Conservation (phyloP, 805 yeast species). For the Kazachstania bromeliacearum region DNA sequence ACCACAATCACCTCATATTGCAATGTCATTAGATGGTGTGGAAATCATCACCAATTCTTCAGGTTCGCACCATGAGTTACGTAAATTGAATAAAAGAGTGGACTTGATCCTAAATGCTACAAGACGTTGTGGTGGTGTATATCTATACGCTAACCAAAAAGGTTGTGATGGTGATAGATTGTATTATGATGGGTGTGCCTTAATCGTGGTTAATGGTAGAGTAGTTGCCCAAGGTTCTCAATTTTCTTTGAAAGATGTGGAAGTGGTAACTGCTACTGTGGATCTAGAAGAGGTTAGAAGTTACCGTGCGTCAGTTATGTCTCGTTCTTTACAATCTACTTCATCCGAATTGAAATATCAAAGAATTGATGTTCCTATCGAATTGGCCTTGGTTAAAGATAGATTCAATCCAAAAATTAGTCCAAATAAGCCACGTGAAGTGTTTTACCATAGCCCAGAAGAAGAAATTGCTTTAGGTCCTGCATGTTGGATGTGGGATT, state of each 20-base stretch:
- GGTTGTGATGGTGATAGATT: constrained; percentile 98
- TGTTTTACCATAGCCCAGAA: constrained; percentile 71
- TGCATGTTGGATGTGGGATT: constrained; percentile 99
- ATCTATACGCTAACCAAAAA: constrained; percentile 85
- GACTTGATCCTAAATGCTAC: constrained; percentile 86
- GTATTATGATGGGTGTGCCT: constrained; percentile 95
- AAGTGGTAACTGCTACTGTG: constrained; percentile 90
- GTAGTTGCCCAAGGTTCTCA: constrained; percentile 92
- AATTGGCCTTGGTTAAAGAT: constrained; percentile 50
- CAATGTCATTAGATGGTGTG: constrained; percentile 91
- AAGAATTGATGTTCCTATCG: constrained; percentile 52
- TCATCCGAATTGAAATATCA: constrained; percentile 32
- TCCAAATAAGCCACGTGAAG: constrained; percentile 46
- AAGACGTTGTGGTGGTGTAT: constrained; percentile 92
- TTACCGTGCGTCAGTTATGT: constrained; percentile 59
- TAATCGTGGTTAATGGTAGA: constrained; percentile 84
- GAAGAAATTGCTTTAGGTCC: constrained; percentile 98
- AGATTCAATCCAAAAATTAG: constrained; percentile 51
- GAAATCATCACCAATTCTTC: constrained; percentile 92
- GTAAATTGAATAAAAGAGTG: constrained; percentile 80
- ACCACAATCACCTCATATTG: constrained; percentile 90
- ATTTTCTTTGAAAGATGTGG: constrained; percentile 83
- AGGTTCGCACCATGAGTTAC: constrained; percentile 94
- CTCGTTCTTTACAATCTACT: constrained; percentile 64
- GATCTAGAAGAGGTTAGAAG: constrained; percentile 86